Conservation (phyloP, 352 stramenopile genomes). For the Globisporangium cystogenes region DNA sequence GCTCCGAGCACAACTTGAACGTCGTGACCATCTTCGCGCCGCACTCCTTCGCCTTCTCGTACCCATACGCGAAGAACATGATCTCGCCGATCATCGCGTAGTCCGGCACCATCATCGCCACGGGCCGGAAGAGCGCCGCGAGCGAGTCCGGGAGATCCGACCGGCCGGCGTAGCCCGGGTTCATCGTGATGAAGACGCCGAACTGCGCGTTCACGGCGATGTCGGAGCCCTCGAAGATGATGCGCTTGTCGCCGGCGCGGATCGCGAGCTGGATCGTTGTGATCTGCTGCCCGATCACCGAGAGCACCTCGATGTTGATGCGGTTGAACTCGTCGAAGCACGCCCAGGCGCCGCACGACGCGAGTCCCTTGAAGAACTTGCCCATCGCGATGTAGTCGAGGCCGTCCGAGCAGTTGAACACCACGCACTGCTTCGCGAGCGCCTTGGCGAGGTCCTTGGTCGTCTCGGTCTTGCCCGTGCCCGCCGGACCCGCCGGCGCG, state of each 20-base stretch:
- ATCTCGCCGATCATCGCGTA: slow-evolving; percentile 96
- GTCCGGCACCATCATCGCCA: slow-evolving; percentile 97
- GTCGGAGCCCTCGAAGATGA: slow-evolving; percentile 93
- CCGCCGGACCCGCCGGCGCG: slow-evolving; percentile 88
- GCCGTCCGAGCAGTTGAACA: slow-evolving; percentile 95
- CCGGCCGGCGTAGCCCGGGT: slow-evolving; percentile 92
- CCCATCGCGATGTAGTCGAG: slow-evolving; percentile 95
- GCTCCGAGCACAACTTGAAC: slow-evolving; percentile 94
- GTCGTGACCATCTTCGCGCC: slow-evolving; percentile 96
- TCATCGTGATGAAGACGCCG: slow-evolving; percentile 96
- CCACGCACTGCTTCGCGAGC: slow-evolving; percentile 92
- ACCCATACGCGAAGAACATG: slow-evolving; percentile 96
- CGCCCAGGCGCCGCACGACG: slow-evolving; percentile 91
- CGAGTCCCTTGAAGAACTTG: slow-evolving; percentile 92
- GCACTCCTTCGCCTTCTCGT: slow-evolving; percentile 90
- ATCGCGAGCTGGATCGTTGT: slow-evolving; percentile 87
- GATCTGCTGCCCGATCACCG: slow-evolving; percentile 82
- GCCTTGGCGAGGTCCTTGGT: slow-evolving; percentile 94
- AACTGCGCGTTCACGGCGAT: slow-evolving; percentile 93
- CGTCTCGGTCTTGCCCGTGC: slow-evolving; percentile 93
- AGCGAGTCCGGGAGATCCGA: slow-evolving; percentile 95
- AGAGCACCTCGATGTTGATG: slow-evolving; percentile 93
- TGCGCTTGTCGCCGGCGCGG: slow-evolving; percentile 78
- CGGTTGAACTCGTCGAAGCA: slow-evolving; percentile 97
- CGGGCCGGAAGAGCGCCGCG: slow-evolving; percentile 91